Evolutionary conservation across 345 rosid species (phyloP), one percentile per base, ranked within the genome.

Genomic region (Psidium friedrichsthalianum): DNA sequence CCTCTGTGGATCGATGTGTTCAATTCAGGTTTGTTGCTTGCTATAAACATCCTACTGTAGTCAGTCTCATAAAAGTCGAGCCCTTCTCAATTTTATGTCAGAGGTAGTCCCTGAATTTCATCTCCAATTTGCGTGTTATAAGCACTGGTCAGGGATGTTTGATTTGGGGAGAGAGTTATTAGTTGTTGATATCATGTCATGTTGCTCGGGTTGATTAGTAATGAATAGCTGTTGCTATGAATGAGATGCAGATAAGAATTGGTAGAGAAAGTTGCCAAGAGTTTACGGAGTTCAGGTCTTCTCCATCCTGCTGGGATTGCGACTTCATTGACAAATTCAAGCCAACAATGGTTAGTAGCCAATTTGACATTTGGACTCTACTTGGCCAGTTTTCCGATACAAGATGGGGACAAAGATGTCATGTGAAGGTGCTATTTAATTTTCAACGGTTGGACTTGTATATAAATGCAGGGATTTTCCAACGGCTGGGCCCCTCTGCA

Each of bases 401-500:
- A 8, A 6, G 21, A 27, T 21, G 15, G 1, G 42, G 40, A 61
- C 74, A 61, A 61, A 61, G 42, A 61, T 61, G 42, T 61, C 40
- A 6, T 64, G 20, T 64, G 11, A 15, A 29, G 42, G 76, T 64
- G 29, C 22, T 64, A 29, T 32, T 64, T 29, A 0, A n/a, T n/a
- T 15, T 61, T 61, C 74, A 61, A 20, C 21, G 74, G 20, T 29
- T 2, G 42, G 42, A 61, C 74, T 61, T 61, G 42, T 15, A 61
- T 61, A 11, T 10, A 61, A 15, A 94, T 91, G 64, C 89, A 97
- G 99, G 99, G 99, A 97, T 88, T 94, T 83, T 87, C 99, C 98
- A 97, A 95, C 47, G 99, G 99, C 61, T 97, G 99, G 99, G 93
- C 99, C 3, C 98, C 99, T 11, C 90, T 93, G 49, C 98, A 97